phyloP scores from a whole-genome alignment of 148 eudicot species.

The Camellia lanceoleosa region DNA sequence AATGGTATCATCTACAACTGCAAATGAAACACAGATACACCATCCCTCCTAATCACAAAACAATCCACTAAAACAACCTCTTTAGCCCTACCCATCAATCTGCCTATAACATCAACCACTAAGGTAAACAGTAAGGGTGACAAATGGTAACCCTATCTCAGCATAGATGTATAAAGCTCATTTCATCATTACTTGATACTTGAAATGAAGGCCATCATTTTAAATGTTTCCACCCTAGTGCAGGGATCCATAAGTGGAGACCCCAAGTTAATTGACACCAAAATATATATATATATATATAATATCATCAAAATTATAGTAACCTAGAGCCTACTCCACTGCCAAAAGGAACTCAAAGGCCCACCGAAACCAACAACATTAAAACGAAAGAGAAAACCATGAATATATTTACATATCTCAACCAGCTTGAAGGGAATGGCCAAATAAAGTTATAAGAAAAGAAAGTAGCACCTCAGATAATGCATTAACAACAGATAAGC shows the following conservation, averaged over 20 bases:
- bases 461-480: slow-evolving; percentile 71
- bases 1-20: no score
- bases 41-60: no score
- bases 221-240: background rate
- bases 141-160: no score
- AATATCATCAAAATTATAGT: background rate
- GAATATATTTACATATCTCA: background rate
- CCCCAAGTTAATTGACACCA: background rate
- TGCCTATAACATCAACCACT: no score
- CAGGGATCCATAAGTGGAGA: background rate
- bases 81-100: no score
- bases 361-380: background rate
- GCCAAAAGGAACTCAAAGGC: slow-evolving; percentile 8
- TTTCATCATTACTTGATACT: background rate
- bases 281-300: background rate
- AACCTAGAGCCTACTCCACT: background rate
- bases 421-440: background rate
- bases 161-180: background rate
- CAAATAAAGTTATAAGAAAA: background rate
- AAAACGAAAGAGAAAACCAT: background rate
- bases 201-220: background rate
- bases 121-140: no score
- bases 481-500: slow-evolving; percentile 94
- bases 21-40: no score
- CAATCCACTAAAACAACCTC: no score